phyloP scores from a whole-genome alignment of 1,139 yeast species.

The Groenewaldozyma auringiensis region DNA sequence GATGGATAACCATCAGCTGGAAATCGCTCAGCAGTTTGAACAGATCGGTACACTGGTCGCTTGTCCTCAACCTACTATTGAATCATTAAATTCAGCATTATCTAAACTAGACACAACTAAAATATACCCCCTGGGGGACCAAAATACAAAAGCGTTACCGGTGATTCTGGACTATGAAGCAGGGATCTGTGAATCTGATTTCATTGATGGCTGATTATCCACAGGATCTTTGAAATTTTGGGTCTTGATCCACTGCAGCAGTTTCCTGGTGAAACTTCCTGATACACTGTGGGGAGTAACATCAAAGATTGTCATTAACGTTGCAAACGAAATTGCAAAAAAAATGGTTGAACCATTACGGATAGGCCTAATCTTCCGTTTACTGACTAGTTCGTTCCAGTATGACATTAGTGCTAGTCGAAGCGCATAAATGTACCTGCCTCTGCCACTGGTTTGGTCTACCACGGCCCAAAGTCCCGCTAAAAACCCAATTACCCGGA shows the following conservation, averaged over 20 bases:
- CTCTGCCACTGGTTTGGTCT: constrained; percentile 31
- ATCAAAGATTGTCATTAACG: constrained; percentile 30
- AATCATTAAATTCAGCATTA: constrained; percentile 14
- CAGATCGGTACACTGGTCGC: constrained; percentile 31
- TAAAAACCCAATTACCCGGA: constrained; percentile 33
- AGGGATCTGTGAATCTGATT: constrained; percentile 10
- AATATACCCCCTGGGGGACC: constrained; percentile 20
- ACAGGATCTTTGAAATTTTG: constrained; percentile 25
- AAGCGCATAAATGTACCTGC: constrained; percentile 31
- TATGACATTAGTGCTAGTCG: constrained; percentile 33
- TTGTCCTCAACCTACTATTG: constrained; percentile 10
- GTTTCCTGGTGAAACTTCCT: constrained; percentile 27
- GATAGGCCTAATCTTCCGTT: constrained; percentile 21
- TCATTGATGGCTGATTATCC: constrained; percentile 1
- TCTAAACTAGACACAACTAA: constrained; percentile 6
- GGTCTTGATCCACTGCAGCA: constrained; percentile 29
- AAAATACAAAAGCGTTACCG: constrained; percentile 18
- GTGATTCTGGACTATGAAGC: constrained; percentile 22
- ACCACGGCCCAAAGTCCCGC: constrained; percentile 37
- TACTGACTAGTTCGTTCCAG: constrained; percentile 30
- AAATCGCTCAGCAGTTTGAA: constrained; percentile 58
- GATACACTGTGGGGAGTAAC: constrained; percentile 30
- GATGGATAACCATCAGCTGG: constrained; percentile 83
- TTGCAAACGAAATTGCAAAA: constrained; percentile 30
- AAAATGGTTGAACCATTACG: constrained; percentile 29